A percentile compares a stretch with the other conserved stretches of the same genome.
These are phyloP conservation scores for Tolypocladium sp. DNA, from an alignment of 2,329 filamentous ascomycete species.

Conservation along the genomic window DNA sequence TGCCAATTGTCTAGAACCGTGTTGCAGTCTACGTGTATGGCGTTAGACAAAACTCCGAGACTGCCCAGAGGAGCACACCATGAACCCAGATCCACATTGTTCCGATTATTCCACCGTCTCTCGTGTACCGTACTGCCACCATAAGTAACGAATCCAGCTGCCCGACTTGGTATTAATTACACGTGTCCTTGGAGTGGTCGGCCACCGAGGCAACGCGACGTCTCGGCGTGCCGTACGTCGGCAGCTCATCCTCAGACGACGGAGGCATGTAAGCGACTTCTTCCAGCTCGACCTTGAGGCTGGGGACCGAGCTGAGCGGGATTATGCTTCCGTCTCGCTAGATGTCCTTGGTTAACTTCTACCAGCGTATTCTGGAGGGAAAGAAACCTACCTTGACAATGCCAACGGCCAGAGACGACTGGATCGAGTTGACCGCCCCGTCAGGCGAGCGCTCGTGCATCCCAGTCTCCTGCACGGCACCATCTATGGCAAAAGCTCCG, in stretches of 20 bases:
- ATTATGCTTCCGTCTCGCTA: constrained; percentile 22
- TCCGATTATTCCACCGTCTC: too few relatives aligned
- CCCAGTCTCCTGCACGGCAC: constrained; percentile 60
- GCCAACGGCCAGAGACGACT: constrained; percentile 19
- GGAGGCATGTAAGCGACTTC: constrained; percentile 18
- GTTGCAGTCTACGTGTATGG: too few relatives aligned
- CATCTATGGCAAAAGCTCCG: constrained; percentile 32
- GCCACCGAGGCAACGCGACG: neutral
- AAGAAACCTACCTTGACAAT: constrained; percentile 20
- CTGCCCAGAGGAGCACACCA: too few relatives aligned
- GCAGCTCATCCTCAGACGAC: constrained; percentile 15
- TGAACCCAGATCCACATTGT: too few relatives aligned
- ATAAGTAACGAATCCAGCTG: too few relatives aligned
- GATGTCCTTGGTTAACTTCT: neutral
- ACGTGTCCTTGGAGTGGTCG: neutral
- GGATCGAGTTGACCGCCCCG: constrained; percentile 15
- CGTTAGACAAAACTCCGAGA: too few relatives aligned
- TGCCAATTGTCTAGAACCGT: too few relatives aligned
- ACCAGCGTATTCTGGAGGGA: neutral
- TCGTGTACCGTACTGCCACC: too few relatives aligned
- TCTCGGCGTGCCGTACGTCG: constrained; percentile 11
- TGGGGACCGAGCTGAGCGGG: constrained; percentile 17
- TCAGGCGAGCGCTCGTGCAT: constrained; percentile 9
- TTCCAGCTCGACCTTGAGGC: constrained; percentile 27
- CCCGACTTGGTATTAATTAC: too few relatives aligned